Conservation (phyloP, 2,329 filamentous ascomycete species). For the Botrytis medusae region DNA sequence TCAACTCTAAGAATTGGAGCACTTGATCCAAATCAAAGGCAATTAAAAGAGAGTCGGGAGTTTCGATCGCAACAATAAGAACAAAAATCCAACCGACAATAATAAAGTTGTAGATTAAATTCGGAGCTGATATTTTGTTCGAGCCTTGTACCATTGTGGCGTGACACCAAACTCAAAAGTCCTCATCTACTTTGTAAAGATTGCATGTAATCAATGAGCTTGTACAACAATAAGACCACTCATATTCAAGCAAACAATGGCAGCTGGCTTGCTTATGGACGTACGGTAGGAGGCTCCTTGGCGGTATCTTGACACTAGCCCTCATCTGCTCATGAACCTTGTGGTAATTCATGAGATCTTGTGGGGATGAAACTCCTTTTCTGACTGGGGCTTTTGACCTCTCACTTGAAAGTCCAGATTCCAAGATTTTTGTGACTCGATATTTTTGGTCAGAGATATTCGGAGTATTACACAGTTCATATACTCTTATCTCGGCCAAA, state of each 20-base stretch:
- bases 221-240: not conserved
- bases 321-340: not conserved
- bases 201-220: not conserved
- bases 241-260: not conserved
- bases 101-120: not conserved
- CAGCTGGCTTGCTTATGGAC: constrained; percentile 3
- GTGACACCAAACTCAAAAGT: not conserved
- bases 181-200: not conserved
- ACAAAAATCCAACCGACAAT: not conserved
- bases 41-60: not conserved
- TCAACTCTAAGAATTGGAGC: not conserved
- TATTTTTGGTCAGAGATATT: not conserved
- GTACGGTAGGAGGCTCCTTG: not conserved
- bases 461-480: not conserved
- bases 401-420: not conserved
- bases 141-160: constrained; percentile 1
- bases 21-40: not conserved
- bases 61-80: not conserved
- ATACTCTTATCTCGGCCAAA: constrained; percentile 3
- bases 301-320: not conserved
- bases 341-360: not conserved
- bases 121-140: not conserved
- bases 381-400: not conserved
- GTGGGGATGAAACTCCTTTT: not conserved
- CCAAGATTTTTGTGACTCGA: not conserved